These are phyloP conservation scores for Apiospora marii DNA, from an alignment of 2,329 filamentous ascomycete species.

Conservation along the genomic window DNA sequence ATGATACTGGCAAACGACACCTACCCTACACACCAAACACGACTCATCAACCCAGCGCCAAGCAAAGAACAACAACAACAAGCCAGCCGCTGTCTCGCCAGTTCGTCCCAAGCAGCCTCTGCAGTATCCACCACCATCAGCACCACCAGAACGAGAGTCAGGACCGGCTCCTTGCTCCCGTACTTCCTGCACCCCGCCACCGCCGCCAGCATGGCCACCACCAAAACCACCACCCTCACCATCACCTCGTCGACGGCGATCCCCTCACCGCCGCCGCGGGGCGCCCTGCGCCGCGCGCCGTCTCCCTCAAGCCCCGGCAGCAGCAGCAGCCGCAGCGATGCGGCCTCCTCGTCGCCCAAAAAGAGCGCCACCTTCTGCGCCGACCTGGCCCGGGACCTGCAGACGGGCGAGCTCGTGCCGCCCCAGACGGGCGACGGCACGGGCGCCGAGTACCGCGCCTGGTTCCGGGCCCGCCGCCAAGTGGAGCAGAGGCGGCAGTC, in stretches of 20 bases:
- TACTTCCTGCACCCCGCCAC: neutral
- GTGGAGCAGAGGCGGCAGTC: slow-evolving; percentile 7
- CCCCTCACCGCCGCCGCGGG: slow-evolving; percentile 7
- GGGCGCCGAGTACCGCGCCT: slow-evolving; percentile 29
- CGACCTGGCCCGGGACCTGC: slow-evolving; percentile 23
- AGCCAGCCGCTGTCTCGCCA: neutral
- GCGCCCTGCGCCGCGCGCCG: neutral
- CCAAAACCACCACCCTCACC: slow-evolving; percentile 10
- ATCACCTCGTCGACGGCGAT: neutral
- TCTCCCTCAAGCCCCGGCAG: neutral
- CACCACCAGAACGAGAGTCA: neutral
- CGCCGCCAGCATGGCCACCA: neutral
- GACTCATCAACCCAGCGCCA: neutral
- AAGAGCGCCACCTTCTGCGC: slow-evolving; percentile 11
- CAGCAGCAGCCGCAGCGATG: too few relatives aligned
- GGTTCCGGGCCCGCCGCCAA: slow-evolving; percentile 8
- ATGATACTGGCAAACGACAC: slow-evolving; percentile 2
- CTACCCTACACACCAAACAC: neutral
- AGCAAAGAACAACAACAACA: neutral
- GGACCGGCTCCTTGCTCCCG: neutral
- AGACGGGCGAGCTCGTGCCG: slow-evolving; percentile 30
- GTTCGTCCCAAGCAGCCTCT: neutral
- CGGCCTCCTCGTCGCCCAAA: neutral
- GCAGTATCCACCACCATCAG: neutral
- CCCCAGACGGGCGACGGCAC: slow-evolving; percentile 30